Base-by-base conservation (phyloP, 768 basidiomycete species). In the Cystofilobasidium macerans region DNA sequence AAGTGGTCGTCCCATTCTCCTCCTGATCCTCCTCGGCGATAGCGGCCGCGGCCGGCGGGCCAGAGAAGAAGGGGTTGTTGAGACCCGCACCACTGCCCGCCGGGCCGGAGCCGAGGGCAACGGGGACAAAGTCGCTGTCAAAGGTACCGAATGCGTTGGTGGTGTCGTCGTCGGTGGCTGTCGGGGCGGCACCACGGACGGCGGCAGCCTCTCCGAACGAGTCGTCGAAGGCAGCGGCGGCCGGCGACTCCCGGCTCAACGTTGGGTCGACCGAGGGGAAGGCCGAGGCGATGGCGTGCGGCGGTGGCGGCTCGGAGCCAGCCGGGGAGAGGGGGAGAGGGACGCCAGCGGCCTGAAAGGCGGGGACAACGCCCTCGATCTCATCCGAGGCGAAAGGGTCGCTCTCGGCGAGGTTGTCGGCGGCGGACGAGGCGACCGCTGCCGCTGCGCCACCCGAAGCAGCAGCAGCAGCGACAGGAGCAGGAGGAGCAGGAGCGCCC, bases 71-170 rank as follows among this genome's bases (percentile, higher is more conserved):
- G 28, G 51, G 51, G 75, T 73, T 1, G 73, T 72, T 51, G 71
- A 62, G 56, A 74, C 72, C 13, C 70, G 71, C 57, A 72, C 20
- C 12, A 14, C 45, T 14, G 40, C 36, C 6, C 0, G 54, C 0
- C 16, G 62, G 11, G 35, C 48, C 26, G 20, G 53, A n/a, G 12
- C 38, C 26, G 43, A 36, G 9, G 20, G 56, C 53, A 32, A 64
- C 18, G 61, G 56, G 73, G 63, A 72, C 72, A 62, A 75, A 75
- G 57, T 75, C 73, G 61, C 72, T 74, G 30, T 71, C 71, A 2
- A 61, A 67, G 14, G 68, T 65, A 65, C 75, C 72, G 69, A 76
- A 72, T 30, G 65, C 67, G 42, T 69, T 58, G 12, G 45, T 7
- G 32, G 16, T 20, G 32, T 35, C 16, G 42, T 8, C 42, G 42